These are phyloP conservation scores for Leccinum aurantiacum DNA, from an alignment of 768 basidiomycete genomes.

Conservation along the genomic window DNA sequence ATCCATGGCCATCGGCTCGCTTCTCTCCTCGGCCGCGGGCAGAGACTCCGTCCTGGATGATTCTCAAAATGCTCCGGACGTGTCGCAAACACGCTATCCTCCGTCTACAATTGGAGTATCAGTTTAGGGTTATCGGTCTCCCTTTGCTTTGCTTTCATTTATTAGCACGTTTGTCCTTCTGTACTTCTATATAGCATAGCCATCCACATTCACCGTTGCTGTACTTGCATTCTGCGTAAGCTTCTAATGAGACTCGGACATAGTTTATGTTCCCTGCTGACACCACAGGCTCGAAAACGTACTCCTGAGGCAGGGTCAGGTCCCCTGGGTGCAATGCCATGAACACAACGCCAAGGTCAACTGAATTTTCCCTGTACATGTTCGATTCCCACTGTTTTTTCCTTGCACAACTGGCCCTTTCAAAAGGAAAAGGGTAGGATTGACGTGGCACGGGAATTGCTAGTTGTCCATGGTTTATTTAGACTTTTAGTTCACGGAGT, in stretches of 20 bases:
- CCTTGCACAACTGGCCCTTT: constrained; percentile 5
- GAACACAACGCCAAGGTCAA: constrained; percentile 2
- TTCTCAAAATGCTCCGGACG: constrained; percentile 21
- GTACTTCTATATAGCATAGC: constrained; percentile 28
- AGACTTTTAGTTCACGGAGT: constrained; percentile 23
- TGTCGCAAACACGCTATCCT: constrained; percentile 18
- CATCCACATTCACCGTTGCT: constrained; percentile 18
- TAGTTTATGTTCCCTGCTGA: background rate
- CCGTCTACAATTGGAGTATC: constrained; percentile 25
- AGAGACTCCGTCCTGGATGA: constrained; percentile 31
- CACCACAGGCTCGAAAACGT: constrained; percentile 1
- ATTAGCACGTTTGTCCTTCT: constrained; percentile 18
- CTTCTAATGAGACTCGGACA: constrained; percentile 19
- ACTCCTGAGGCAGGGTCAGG: constrained; percentile 11
- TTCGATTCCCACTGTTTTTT: constrained; percentile 7
- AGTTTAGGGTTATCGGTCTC: constrained; percentile 10
- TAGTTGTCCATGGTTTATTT: constrained; percentile 19
- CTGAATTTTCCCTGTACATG: constrained; percentile 11
- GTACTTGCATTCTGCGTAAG: constrained; percentile 20
- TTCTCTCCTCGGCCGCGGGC: constrained; percentile 51
- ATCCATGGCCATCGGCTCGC: constrained; percentile 79
- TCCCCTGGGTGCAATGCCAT: constrained; percentile 4
- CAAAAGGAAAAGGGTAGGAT: constrained; percentile 16
- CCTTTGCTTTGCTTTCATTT: constrained; percentile 18
- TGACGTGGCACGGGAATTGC: constrained; percentile 15